These are phyloP conservation scores for Parascedosporium putredinis DNA, from an alignment of 2,329 filamentous ascomycete species.

Conservation along the genomic window DNA sequence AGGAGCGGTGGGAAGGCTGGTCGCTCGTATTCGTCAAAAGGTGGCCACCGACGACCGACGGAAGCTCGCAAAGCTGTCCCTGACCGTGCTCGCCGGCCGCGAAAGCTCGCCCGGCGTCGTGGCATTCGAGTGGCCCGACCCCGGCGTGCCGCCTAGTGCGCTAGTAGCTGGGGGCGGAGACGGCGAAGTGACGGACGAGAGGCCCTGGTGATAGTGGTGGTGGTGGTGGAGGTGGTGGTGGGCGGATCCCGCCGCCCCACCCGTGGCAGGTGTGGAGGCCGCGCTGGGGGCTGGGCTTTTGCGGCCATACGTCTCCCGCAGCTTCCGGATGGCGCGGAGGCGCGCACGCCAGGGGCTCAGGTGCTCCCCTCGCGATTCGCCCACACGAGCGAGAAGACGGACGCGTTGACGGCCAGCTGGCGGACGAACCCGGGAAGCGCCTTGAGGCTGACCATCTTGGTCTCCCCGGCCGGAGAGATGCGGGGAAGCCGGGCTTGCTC, in stretches of 20 bases:
- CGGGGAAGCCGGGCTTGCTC: slow-evolving; percentile 84
- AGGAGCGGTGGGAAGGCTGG: slow-evolving; percentile 46
- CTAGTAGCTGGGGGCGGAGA: slow-evolving; percentile 9
- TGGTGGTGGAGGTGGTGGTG: slow-evolving; percentile 17
- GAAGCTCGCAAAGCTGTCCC: slow-evolving; percentile 51
- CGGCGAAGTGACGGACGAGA: slow-evolving; percentile 18
- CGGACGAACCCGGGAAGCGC: slow-evolving; percentile 79
- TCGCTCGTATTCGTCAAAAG: slow-evolving; percentile 49
- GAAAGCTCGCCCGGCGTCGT: slow-evolving; percentile 17
- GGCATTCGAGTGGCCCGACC: not conserved
- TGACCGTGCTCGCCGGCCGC: slow-evolving; percentile 33
- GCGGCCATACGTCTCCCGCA: slow-evolving; percentile 58
- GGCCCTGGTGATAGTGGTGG: slow-evolving; percentile 21
- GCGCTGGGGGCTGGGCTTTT: slow-evolving; percentile 27
- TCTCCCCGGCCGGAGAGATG: slow-evolving; percentile 79
- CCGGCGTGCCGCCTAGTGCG: slow-evolving; percentile 14
- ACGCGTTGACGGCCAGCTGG: slow-evolving; percentile 82
- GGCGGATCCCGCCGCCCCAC: slow-evolving; percentile 13
- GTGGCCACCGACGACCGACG: slow-evolving; percentile 55
- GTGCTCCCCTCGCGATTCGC: slow-evolving; percentile 67
- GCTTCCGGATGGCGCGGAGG: slow-evolving; percentile 70
- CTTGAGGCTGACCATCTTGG: slow-evolving; percentile 77
- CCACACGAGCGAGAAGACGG: slow-evolving; percentile 91
- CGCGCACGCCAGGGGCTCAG: slow-evolving; percentile 84
- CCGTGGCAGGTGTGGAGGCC: slow-evolving; percentile 19